Percentiles rank a stretch among this genome's conserved stretches.
phyloP scores from a whole-genome alignment of 1,139 yeast species.

The Scheffersomyces illinoinensis region DNA sequence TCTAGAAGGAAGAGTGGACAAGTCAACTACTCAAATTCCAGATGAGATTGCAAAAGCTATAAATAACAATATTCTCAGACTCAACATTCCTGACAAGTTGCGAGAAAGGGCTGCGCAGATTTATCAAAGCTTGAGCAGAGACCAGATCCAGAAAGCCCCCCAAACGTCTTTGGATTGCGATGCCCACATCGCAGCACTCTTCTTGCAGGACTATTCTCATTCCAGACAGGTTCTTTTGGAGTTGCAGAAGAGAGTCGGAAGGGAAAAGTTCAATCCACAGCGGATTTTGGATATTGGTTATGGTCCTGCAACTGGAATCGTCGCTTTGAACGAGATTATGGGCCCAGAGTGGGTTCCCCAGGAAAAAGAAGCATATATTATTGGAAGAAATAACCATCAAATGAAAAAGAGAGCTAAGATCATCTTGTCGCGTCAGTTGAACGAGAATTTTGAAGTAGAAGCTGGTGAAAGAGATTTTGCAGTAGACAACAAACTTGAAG shows the following conservation, averaged over 20 bases:
- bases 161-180: conserved; percentile 67
- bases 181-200: conserved; percentile 80
- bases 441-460: conserved; percentile 40
- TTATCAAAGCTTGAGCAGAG: conserved; percentile 49
- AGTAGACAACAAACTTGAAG: conserved; percentile 3
- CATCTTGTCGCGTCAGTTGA: conserved; percentile 66
- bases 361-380: conserved; percentile 68
- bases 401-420: conserved; percentile 84
- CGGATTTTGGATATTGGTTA: conserved; percentile 77
- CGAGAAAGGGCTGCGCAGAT: conserved; percentile 56
- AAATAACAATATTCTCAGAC: conserved; percentile 56
- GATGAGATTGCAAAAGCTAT: conserved; percentile 54
- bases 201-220: conserved; percentile 81
- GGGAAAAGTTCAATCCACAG: conserved; percentile 57
- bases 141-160: conserved; percentile 55
- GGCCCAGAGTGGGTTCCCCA: conserved; percentile 62
- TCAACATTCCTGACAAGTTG: conserved; percentile 55
- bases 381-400: conserved; percentile 59
- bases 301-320: conserved; percentile 93
- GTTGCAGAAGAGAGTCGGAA: conserved; percentile 53
- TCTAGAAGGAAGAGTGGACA: conserved; percentile 48
- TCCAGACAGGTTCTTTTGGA: conserved; percentile 68
- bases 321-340: conserved; percentile 83
- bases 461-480: conserved; percentile 16
- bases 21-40: conserved; percentile 50